Evolutionary conservation across 768 basidiomycete species (phyloP).

Genomic region (Tricholomella constricta): DNA sequence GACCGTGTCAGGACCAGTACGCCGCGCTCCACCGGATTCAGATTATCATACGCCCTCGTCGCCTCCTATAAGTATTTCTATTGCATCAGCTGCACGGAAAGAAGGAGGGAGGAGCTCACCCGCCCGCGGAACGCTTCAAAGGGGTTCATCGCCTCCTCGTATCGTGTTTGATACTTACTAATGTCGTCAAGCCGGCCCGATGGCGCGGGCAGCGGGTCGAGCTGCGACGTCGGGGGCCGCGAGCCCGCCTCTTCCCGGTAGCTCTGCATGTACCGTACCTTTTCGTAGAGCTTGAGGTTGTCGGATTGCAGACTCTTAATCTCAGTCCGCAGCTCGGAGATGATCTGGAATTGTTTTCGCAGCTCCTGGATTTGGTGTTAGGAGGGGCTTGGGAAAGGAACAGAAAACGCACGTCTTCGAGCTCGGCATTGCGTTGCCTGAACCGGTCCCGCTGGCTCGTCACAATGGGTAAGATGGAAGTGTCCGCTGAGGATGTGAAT

Average conservation of each 20-base stretch:
- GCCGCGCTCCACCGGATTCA: slow-evolving; percentile 90
- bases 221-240: slow-evolving; percentile 59
- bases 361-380: slow-evolving; percentile 64
- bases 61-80: slow-evolving; percentile 66
- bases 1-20: slow-evolving; percentile 83
- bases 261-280: slow-evolving; percentile 98
- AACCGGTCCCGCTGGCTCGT: slow-evolving; percentile 98
- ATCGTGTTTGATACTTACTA: slow-evolving; percentile 86
- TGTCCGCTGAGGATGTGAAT: slow-evolving; percentile 63
- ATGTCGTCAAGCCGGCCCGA: slow-evolving; percentile 64
- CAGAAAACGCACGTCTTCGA: slow-evolving; percentile 81
- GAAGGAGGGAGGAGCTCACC: slow-evolving; percentile 50
- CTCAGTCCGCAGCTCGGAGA: slow-evolving; percentile 91
- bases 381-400: neutral
- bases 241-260: slow-evolving; percentile 77
- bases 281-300: slow-evolving; percentile 97
- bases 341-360: slow-evolving; percentile 91
- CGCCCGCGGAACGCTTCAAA: slow-evolving; percentile 97
- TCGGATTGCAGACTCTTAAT: slow-evolving; percentile 91
- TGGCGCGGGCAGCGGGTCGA: slow-evolving; percentile 63
- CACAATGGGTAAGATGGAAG: slow-evolving; percentile 96
- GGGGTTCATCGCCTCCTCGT: slow-evolving; percentile 97
- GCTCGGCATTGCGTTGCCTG: slow-evolving; percentile 92
- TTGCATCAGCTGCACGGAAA: slow-evolving; percentile 1
- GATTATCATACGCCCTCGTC: slow-evolving; percentile 85